Base-by-base conservation (phyloP, 495 filamentous ascomycete genomes). In the Clohesyomyces aquaticus region DNA sequence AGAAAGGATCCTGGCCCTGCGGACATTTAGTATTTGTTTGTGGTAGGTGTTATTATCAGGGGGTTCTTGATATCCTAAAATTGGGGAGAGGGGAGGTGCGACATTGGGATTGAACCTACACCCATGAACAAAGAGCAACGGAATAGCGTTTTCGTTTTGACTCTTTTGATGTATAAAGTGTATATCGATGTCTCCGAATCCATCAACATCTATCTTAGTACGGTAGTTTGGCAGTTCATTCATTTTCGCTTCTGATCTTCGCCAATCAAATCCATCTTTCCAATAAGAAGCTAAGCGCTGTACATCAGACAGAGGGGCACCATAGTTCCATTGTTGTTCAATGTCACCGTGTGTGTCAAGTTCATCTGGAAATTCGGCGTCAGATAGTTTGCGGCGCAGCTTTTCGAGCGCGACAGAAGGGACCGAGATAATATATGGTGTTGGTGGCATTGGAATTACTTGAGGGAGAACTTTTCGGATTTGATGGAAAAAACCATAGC, bases 1-100 rank as follows among this genome's bases (percentile, higher is more conserved):
- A 91, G 74, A 70, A 87, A 90, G 46, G 82, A 85, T 12, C 91
- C 84, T 9, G 89, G 89, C 77, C 89, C 82, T 85, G 59, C 14
- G 51, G 35, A 49, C 25, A 28, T 21, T 18, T 18, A 6, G 22
- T 21, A 6, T 16, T 46, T 16, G n/a, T 46, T 35, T 19, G 10
- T 38, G 10, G 22, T 48, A 47, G 50, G 18, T 11, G 1, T 19
- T 25, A 6, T 4, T 45, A 14, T 65, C 2, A 4, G 19, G 8
- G 43, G 21, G 21, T 4, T 18, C 35, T 38, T 4, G n/a, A 35
- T 19, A 16, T 16, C 18, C 14, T 4, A 32, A 16, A 22, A 49
- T 2, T 27, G 1, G 46, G 12, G 19, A 29, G 42, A 61, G 14
- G 18, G n/a, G n/a, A n/a, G n/a, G n/a, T n/a, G n/a, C n/a, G n/a